Percentiles rank a stretch among this genome's conserved stretches.
Evolutionary conservation across 2,329 filamentous ascomycete species (phyloP).

Genomic region (Claviceps cyperi): DNA sequence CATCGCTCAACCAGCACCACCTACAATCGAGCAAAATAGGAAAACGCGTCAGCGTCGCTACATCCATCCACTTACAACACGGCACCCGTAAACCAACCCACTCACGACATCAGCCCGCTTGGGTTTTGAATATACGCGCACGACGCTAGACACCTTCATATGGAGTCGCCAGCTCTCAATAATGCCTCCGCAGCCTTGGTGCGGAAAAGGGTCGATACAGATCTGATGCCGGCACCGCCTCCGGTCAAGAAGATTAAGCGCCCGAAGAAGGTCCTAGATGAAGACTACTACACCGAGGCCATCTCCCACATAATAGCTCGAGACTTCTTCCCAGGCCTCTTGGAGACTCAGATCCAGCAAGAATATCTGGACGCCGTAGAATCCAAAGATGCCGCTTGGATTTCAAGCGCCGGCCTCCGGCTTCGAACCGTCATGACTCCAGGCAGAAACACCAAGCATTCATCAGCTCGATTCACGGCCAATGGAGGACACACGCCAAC

Average conservation of each 20-base stretch:
- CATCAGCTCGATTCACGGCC: slow-evolving; percentile 11
- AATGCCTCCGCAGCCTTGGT: slow-evolving; percentile 34
- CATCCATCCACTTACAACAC: background rate
- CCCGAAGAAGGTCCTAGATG: slow-evolving; percentile 74
- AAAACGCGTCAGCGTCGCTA: no score
- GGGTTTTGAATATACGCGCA: no score
- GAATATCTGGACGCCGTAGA: slow-evolving; percentile 88
- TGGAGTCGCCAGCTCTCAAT: background rate
- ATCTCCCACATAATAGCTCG: slow-evolving; percentile 89
- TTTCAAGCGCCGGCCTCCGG: slow-evolving; percentile 60
- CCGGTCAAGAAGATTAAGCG: slow-evolving; percentile 80
- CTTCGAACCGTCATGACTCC: slow-evolving; percentile 73
- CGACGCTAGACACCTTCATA: background rate
- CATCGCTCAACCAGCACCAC: background rate
- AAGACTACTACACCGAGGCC: slow-evolving; percentile 83
- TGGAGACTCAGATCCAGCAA: slow-evolving; percentile 74
- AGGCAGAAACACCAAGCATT: slow-evolving; percentile 29
- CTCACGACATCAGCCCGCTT: background rate
- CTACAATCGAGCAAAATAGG: background rate
- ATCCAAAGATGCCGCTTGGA: slow-evolving; percentile 75
- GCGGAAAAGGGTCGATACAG: slow-evolving; percentile 53
- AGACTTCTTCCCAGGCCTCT: slow-evolving; percentile 88
- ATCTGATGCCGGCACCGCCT: slow-evolving; percentile 75
- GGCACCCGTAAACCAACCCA: background rate
- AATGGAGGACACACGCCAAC: slow-evolving; percentile 42